Evolutionary conservation across 768 basidiomycete species (phyloP).

Genomic region (Calocybe indica): DNA sequence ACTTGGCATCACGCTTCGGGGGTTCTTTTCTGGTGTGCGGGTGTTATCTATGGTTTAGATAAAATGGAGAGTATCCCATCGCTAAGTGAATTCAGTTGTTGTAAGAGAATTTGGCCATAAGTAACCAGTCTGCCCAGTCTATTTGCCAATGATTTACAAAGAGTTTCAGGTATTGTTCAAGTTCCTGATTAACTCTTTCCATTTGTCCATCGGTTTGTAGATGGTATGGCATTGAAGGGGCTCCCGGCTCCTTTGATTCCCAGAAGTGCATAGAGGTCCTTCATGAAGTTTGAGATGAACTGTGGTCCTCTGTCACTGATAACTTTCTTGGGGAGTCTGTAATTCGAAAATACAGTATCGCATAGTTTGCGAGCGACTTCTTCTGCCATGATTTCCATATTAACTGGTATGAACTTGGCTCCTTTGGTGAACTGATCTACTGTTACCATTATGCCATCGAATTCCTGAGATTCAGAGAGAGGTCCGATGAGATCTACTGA

Average conservation of each 20-base stretch:
- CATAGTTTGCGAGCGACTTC: background rate
- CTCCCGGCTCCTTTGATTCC: too few species aligned
- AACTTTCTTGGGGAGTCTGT: constrained; percentile 13
- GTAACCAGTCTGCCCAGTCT: constrained; percentile 21
- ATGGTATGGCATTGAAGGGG: too few species aligned
- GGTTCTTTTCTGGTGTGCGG: constrained; percentile 12
- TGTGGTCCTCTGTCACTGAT: constrained; percentile 14
- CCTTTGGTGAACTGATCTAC: constrained; percentile 1
- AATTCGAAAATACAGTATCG: constrained; percentile 1
- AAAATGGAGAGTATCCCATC: constrained; percentile 20
- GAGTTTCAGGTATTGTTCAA: too few species aligned
- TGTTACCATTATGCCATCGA: background rate
- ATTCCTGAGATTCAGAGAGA: background rate
- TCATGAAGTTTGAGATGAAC: constrained; percentile 18
- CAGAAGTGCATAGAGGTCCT: too few species aligned
- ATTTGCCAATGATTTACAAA: constrained; percentile 17
- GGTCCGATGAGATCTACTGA: constrained; percentile 2
- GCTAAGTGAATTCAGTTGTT: constrained; percentile 18
- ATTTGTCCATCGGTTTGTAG: too few species aligned
- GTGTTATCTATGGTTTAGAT: constrained; percentile 17
- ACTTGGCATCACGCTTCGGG: constrained; percentile 5
- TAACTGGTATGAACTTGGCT: constrained; percentile 2
- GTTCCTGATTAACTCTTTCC: too few species aligned
- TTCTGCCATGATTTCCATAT: background rate
- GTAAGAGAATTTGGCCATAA: constrained; percentile 22